A percentile compares a stretch with the other conserved stretches of the same genome.
These are phyloP conservation scores for Pichia sp. DNA, from an alignment of 1,139 yeast species.

Conservation along the genomic window DNA sequence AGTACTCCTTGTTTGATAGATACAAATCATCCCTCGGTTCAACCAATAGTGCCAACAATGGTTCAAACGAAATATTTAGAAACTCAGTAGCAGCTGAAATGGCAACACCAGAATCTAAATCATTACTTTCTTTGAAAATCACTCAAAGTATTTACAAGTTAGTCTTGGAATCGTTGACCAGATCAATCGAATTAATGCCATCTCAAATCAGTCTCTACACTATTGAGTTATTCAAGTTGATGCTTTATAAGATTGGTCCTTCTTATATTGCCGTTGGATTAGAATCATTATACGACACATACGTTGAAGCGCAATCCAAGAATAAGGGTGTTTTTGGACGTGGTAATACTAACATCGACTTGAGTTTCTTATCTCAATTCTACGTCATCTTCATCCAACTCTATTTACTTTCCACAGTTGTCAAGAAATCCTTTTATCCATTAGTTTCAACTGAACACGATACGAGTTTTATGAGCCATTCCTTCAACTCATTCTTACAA, in stretches of 20 bases:
- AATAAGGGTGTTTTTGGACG: slow-evolving; percentile 26
- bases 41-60: not conserved
- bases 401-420: slow-evolving; percentile 69
- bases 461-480: slow-evolving; percentile 48
- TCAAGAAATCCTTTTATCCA: slow-evolving; percentile 65
- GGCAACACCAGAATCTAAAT: slow-evolving; percentile 2
- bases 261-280: slow-evolving; percentile 73
- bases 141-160: slow-evolving; percentile 69
- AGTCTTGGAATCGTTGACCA: slow-evolving; percentile 75
- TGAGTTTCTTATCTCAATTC: slow-evolving; percentile 51
- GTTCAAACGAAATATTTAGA: not conserved
- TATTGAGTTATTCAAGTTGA: slow-evolving; percentile 62
- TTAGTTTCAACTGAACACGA: slow-evolving; percentile 44
- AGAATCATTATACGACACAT: slow-evolving; percentile 59
- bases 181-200: slow-evolving; percentile 75
- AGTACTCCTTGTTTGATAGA: slow-evolving; percentile 35
- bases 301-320: slow-evolving; percentile 30
- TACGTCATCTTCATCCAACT: slow-evolving; percentile 62
- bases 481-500: slow-evolving; percentile 66
- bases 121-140: slow-evolving; percentile 37
- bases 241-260: slow-evolving; percentile 69
- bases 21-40: slow-evolving; percentile 13
- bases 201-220: slow-evolving; percentile 62
- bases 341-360: slow-evolving; percentile 37
- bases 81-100: slow-evolving; percentile 5